phyloP scores from a whole-genome alignment of 495 filamentous ascomycete species.

The Lasiosphaeris hirsuta region DNA sequence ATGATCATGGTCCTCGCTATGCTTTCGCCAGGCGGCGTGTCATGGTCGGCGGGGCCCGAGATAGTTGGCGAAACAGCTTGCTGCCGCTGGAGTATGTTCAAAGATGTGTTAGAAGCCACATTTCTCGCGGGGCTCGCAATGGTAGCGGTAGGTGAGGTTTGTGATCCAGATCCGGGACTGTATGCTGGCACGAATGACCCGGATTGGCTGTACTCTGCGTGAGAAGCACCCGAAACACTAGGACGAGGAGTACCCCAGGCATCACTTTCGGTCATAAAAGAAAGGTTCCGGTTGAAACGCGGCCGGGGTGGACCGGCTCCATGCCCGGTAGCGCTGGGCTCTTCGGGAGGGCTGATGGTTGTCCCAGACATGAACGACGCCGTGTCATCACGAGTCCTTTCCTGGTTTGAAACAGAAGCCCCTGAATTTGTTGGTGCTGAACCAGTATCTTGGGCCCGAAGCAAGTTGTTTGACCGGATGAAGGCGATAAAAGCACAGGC shows the following conservation, averaged over 20 bases:
- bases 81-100: constrained; percentile 12
- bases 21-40: constrained; percentile 7
- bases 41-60: not conserved
- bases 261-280: constrained; percentile 8
- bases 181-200: not conserved
- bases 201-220: not conserved
- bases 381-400: constrained; percentile 17
- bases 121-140: constrained; percentile 10
- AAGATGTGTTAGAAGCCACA: constrained; percentile 16
- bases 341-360: constrained; percentile 23
- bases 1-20: constrained; percentile 30
- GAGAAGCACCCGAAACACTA: not conserved
- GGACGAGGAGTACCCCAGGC: not conserved
- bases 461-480: constrained; percentile 47
- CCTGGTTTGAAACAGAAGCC: not conserved
- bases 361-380: constrained; percentile 30
- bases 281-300: constrained; percentile 2
- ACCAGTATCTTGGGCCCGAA: constrained; percentile 1
- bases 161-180: not conserved
- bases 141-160: constrained; percentile 8
- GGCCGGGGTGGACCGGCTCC: not conserved
- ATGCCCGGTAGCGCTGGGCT: not conserved
- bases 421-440: not conserved
- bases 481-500: constrained; percentile 53
- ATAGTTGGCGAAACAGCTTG: constrained; percentile 9